These are phyloP conservation scores for Penicillium fimorum DNA, from an alignment of 495 filamentous ascomycete species.

Conservation along the genomic window DNA sequence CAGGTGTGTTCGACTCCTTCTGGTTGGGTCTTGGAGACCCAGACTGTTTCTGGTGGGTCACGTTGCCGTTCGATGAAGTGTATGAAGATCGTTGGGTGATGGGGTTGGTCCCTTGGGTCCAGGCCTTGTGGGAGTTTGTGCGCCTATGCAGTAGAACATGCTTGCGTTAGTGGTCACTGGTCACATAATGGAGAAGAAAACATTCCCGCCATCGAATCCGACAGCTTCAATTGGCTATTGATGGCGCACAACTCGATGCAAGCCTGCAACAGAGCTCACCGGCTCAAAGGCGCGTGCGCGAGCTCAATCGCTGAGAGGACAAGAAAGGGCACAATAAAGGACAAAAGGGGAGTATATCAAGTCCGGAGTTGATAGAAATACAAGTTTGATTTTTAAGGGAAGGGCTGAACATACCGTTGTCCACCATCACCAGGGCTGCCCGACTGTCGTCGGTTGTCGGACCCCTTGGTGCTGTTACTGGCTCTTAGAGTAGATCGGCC, in stretches of 20 bases:
- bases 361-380: conserved; percentile 1
- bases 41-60: conserved; percentile 42
- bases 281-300: conserved; percentile 22
- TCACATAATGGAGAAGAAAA: conserved; percentile 9
- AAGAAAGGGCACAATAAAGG: not conserved
- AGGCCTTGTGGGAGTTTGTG: conserved; percentile 58
- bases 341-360: not conserved
- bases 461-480: conserved; percentile 52
- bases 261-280: conserved; percentile 13
- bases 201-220: conserved; percentile 11
- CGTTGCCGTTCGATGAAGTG: conserved; percentile 54
- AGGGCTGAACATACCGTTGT: conserved; percentile 49
- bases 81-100: conserved; percentile 59
- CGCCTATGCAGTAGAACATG: conserved; percentile 39
- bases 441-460: conserved; percentile 57
- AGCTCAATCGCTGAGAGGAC: not conserved
- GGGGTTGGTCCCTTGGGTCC: conserved; percentile 63
- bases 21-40: conserved; percentile 39
- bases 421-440: conserved; percentile 54
- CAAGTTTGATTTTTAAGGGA: conserved; percentile 1
- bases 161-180: conserved; percentile 18
- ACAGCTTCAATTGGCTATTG: conserved; percentile 21
- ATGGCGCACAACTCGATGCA: conserved; percentile 19
- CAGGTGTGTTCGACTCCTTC: conserved; percentile 56
- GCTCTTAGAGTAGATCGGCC: conserved; percentile 47